phyloP scores from a whole-genome alignment of 352 stramenopile genomes.

The Phytophthora ohioensis region DNA sequence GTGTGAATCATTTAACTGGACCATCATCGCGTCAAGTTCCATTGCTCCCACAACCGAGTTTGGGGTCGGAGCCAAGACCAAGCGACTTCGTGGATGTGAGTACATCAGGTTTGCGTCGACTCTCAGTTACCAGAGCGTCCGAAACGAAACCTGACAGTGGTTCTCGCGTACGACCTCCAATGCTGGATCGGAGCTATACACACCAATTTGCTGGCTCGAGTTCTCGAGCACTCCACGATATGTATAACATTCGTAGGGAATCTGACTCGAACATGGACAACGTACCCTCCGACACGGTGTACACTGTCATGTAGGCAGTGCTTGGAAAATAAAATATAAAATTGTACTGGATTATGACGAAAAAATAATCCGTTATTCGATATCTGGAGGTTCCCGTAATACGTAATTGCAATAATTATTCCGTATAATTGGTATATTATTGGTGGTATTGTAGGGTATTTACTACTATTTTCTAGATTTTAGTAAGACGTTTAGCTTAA shows the following conservation, averaged over 20 bases:
- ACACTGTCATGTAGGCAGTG: constrained; percentile 34
- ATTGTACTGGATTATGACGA: too few species aligned
- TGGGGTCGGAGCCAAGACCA: constrained; percentile 24
- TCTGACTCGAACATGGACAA: constrained; percentile 22
- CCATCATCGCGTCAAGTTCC: constrained; percentile 22
- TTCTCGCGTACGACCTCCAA: constrained; percentile 1
- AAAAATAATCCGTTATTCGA: too few species aligned
- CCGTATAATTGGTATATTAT: too few species aligned
- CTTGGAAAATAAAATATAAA: background rate
- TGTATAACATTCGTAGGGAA: constrained; percentile 38
- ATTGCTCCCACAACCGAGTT: constrained; percentile 32
- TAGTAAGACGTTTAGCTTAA: too few species aligned
- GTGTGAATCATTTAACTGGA: constrained; percentile 4
- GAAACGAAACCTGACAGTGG: constrained; percentile 9
- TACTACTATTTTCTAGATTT: too few species aligned
- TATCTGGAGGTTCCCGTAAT: too few species aligned
- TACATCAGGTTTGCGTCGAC: constrained; percentile 7
- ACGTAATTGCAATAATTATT: too few species aligned
- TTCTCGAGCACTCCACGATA: constrained; percentile 37
- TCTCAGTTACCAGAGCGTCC: constrained; percentile 12
- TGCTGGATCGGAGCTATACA: constrained; percentile 30
- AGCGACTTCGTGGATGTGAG: constrained; percentile 40
- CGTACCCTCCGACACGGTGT: constrained; percentile 17
- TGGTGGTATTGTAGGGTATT: too few species aligned
- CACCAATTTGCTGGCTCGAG: constrained; percentile 38